phyloP scores from a whole-genome alignment of 345 rosid genomes.

The Citrus maxima region DNA sequence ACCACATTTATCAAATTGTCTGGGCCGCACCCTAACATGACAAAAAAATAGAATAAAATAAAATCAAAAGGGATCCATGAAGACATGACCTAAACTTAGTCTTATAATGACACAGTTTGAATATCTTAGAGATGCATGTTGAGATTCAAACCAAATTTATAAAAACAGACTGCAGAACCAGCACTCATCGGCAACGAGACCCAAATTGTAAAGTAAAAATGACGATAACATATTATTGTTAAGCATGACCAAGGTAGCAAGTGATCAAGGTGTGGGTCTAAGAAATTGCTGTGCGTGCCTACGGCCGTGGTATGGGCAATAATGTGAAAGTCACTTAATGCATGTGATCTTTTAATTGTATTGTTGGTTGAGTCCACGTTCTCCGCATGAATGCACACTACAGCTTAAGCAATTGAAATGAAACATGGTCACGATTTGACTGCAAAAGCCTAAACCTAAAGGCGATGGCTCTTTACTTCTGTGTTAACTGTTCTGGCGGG shows the following conservation, averaged over 20 bases:
- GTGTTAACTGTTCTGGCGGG: background rate
- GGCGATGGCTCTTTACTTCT: background rate
- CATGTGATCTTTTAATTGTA: constrained; percentile 26
- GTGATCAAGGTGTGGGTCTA: background rate
- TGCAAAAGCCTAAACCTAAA: background rate
- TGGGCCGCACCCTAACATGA: too few species aligned
- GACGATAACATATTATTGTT: too few species aligned
- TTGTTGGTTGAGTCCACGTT: constrained; percentile 28
- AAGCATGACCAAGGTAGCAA: background rate
- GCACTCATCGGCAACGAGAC: too few species aligned
- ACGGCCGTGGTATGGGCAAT: background rate
- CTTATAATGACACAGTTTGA: too few species aligned
- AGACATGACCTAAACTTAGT: too few species aligned
- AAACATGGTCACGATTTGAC: background rate
- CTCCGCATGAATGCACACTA: constrained; percentile 23
- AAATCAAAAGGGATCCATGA: too few species aligned
- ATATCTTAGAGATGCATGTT: too few species aligned
- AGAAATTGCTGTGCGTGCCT: background rate
- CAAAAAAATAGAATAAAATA: too few species aligned
- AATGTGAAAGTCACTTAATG: constrained; percentile 13
- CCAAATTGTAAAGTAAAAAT: too few species aligned
- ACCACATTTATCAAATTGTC: too few species aligned
- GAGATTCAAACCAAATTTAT: too few species aligned
- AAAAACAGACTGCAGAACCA: too few species aligned
- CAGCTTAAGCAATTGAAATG: background rate